phyloP scores from a whole-genome alignment of 345 rosid species.

The Salix suchowensis region DNA sequence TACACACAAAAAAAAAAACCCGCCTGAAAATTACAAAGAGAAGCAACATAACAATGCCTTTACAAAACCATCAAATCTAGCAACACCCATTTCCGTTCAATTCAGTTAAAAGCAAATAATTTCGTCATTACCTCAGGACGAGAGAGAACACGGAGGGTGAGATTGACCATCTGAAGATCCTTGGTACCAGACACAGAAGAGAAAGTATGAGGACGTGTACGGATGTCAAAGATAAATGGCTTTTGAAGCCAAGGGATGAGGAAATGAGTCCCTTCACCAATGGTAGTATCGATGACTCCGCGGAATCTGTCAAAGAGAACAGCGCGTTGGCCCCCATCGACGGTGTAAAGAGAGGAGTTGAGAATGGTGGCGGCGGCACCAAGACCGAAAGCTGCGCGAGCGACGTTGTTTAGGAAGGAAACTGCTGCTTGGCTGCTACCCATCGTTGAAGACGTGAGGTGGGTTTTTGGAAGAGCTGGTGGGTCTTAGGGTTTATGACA shows the following conservation, averaged over 20 bases:
- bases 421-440: conserved; percentile 78
- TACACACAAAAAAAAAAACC: background rate
- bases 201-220: conserved; percentile 90
- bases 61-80: background rate
- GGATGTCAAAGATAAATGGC: conserved; percentile 78
- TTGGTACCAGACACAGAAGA: conserved; percentile 93
- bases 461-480: background rate
- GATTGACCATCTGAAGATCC: conserved; percentile 98
- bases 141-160: conserved; percentile 94
- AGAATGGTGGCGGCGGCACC: conserved; percentile 64
- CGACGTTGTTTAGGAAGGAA: conserved; percentile 60
- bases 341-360: conserved; percentile 82
- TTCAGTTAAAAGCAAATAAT: background rate
- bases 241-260: conserved; percentile 85
- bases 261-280: conserved; percentile 94
- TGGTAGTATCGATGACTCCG: conserved; percentile 73
- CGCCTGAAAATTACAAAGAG: background rate
- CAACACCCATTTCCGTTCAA: background rate
- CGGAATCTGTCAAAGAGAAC: conserved; percentile 90
- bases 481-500: conserved; percentile 6
- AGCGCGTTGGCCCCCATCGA: conserved; percentile 95
- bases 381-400: conserved; percentile 73
- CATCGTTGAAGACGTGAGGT: conserved; percentile 27
- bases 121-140: conserved; percentile 58
- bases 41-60: background rate